Base-by-base conservation (phyloP, 257 asterid genomes). In the Solanum arcanum region DNA sequence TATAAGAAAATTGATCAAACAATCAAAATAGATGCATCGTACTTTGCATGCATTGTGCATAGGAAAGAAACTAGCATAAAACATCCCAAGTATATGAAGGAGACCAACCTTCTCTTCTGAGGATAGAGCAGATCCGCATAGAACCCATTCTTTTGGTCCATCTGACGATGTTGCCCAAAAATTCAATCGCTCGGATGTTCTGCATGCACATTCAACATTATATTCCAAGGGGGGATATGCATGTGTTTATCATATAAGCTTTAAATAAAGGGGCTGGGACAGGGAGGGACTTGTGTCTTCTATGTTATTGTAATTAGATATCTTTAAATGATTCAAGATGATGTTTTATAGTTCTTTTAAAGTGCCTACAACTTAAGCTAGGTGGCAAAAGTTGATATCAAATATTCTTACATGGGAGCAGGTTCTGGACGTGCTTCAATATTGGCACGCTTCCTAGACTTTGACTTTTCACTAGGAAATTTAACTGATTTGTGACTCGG, bases 41-140 rank as follows among this genome's bases (percentile, higher is more conserved):
- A 49, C 27, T 49, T 49, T 1, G 8, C 46, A 81, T 20, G 47
- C 21, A 31, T 49, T 25, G 2, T 81, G 85, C 70, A 20, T 81
- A 31, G 59, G 85, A 81, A 49, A 11, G 13, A 49, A 80, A 31
- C 21, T 20, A 49, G 18, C 44, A 52, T 7, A 81, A 31, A 11
- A 6, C 85, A 49, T 81, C 35, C 44, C 10, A 35, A 31, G 18
- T 18, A 13, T 18, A 49, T 44, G 2, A 52, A 81, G 85, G 46
- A 81, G 21, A 49, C 70, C 9, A 31, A 97, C 99, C 98, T 93
- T 95, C 33, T 97, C 98, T 70, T 93, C 91, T 12, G 94, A 87
- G 84, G 99, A 97, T 70, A 97, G 92, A 89, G 99, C 94, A 89
- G 99, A 97, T 86, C 98, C 99, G 29, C 98, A 95, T 16, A 95